These are phyloP conservation scores for Kockiozyma suomiensis DNA, from an alignment of 805 yeast genomes.

Conservation along the genomic window DNA sequence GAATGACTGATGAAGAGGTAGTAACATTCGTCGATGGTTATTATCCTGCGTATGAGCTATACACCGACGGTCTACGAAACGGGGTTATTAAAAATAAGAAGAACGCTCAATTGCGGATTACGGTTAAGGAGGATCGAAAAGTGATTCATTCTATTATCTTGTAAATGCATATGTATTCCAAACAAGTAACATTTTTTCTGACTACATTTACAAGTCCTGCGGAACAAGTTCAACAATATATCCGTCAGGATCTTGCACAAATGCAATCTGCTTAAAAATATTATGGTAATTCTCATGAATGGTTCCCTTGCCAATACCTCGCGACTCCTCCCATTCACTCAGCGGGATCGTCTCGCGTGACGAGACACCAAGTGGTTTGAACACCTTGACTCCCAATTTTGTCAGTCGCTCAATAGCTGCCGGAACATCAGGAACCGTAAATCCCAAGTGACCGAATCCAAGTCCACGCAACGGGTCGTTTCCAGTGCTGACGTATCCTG, in stretches of 20 bases:
- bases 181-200: background rate
- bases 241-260: constrained; percentile 91
- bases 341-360: constrained; percentile 58
- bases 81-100: constrained; percentile 32
- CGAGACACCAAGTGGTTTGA: constrained; percentile 84
- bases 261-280: constrained; percentile 65
- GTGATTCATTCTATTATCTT: constrained; percentile 1
- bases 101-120: constrained; percentile 38
- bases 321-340: constrained; percentile 5
- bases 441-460: constrained; percentile 95
- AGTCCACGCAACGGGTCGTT: constrained; percentile 70
- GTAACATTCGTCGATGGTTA: constrained; percentile 72
- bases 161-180: background rate
- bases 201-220: constrained; percentile 4
- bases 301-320: constrained; percentile 1
- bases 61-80: constrained; percentile 50
- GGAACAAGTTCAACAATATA: constrained; percentile 83
- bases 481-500: constrained; percentile 62
- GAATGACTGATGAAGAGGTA: constrained; percentile 81
- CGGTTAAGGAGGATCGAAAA: constrained; percentile 8
- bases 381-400: constrained; percentile 65
- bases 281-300: constrained; percentile 4
- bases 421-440: constrained; percentile 78
- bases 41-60: constrained; percentile 81
- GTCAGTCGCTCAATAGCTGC: constrained; percentile 61